These are phyloP conservation scores for Lepiota brunneoincarnata DNA, from an alignment of 768 basidiomycete species.

Conservation along the genomic window DNA sequence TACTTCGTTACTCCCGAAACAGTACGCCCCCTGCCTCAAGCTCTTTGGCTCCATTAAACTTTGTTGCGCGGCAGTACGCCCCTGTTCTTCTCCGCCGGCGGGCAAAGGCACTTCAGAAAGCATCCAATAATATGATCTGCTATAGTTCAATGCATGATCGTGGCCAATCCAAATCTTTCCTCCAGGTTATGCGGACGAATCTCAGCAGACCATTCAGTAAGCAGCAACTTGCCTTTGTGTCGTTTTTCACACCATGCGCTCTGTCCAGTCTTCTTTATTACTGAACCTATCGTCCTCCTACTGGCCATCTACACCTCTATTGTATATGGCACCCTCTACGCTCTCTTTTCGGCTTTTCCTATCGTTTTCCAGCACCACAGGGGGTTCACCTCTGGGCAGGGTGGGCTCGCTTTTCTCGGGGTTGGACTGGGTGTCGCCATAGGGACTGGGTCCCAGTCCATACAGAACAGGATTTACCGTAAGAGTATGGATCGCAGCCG, in stretches of 20 bases:
- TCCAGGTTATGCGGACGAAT: slow-evolving; percentile 42
- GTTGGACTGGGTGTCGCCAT: slow-evolving; percentile 55
- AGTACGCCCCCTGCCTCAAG: slow-evolving; percentile 25
- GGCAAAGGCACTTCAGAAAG: slow-evolving; percentile 39
- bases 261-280: slow-evolving; percentile 51
- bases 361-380: slow-evolving; percentile 56
- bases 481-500: slow-evolving; percentile 44
- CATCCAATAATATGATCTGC: slow-evolving; percentile 35
- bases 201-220: slow-evolving; percentile 55
- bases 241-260: background rate
- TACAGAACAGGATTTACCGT: slow-evolving; percentile 55
- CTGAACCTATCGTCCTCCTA: slow-evolving; percentile 62
- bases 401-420: slow-evolving; percentile 63
- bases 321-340: slow-evolving; percentile 62
- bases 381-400: slow-evolving; percentile 49
- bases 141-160: slow-evolving; percentile 53
- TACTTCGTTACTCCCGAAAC: slow-evolving; percentile 57
- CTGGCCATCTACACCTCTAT: slow-evolving; percentile 59
- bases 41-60: background rate
- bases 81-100: slow-evolving; percentile 58
- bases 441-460: slow-evolving; percentile 48
- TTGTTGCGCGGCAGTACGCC: slow-evolving; percentile 41
- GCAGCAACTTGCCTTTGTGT: slow-evolving; percentile 15
- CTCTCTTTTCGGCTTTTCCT: slow-evolving; percentile 61
- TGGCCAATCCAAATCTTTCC: slow-evolving; percentile 38